Conservation (phyloP, 208 protist genomes). For the Entamoeba moshkovskii region DNA sequence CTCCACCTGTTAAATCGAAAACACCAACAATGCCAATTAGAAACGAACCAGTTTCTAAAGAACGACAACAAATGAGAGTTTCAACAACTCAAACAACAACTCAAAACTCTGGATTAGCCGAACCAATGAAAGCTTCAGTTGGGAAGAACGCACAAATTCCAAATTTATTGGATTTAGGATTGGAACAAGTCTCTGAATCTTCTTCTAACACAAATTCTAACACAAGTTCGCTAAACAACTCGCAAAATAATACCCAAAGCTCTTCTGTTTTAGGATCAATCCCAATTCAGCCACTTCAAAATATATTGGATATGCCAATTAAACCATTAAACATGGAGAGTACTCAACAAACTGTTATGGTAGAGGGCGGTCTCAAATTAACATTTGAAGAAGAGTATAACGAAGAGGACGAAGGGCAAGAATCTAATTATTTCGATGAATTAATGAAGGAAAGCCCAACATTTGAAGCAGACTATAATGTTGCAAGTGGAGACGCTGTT, state of each 20-base stretch:
- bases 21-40: background rate
- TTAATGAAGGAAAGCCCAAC: constrained; percentile 2
- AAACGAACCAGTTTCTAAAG: background rate
- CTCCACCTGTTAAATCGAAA: background rate
- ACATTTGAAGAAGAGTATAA: background rate
- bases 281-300: background rate
- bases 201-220: background rate
- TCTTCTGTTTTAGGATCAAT: background rate
- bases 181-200: background rate
- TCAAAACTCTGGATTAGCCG: background rate
- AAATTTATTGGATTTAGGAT: background rate
- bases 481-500: background rate
- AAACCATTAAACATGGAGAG: background rate
- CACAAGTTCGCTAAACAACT: background rate
- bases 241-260: background rate
- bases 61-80: background rate
- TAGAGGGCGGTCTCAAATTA: background rate
- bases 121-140: background rate
- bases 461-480: background rate
- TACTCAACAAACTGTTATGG: background rate
- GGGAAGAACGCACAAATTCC: background rate
- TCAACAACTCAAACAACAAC: background rate
- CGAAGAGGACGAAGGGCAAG: background rate
- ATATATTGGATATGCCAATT: background rate
- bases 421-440: background rate